Evolutionary conservation across 2,329 filamentous ascomycete genomes (phyloP).

Genomic region (Ceratocystis cacaofunesta): DNA sequence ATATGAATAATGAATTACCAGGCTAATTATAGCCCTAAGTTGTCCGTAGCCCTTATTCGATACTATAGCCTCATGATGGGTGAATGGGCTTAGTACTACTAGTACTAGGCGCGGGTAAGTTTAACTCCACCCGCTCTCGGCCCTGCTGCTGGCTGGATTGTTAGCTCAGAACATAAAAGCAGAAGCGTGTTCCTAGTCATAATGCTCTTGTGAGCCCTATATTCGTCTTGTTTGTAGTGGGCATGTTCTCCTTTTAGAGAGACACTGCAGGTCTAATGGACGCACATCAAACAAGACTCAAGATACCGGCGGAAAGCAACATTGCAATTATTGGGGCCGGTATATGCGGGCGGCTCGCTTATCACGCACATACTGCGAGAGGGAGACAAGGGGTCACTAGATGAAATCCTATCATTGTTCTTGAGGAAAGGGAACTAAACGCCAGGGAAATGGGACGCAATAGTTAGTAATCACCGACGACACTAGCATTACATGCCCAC

Average conservation of each 20-base stretch:
- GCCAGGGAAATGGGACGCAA: conserved; percentile 28
- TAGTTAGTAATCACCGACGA: conserved; percentile 17
- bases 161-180: too few relatives aligned
- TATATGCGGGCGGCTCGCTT: conserved; percentile 31
- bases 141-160: not conserved
- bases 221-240: conserved; percentile 12
- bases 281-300: conserved; percentile 26
- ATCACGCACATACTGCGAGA: conserved; percentile 28
- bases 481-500: too few relatives aligned
- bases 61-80: not conserved
- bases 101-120: not conserved
- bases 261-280: conserved; percentile 27
- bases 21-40: not conserved
- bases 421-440: conserved; percentile 26
- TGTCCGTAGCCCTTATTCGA: not conserved
- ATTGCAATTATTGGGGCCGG: conserved; percentile 33
- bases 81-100: not conserved
- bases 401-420: conserved; percentile 21
- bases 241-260: conserved; percentile 30
- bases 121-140: not conserved
- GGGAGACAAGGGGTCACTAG: conserved; percentile 7
- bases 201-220: conserved; percentile 19
- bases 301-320: conserved; percentile 28
- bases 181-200: not conserved
- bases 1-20: not conserved